These are phyloP conservation scores for Brassica juncea DNA, from an alignment of 345 rosid genomes.

Conservation along the genomic window DNA sequence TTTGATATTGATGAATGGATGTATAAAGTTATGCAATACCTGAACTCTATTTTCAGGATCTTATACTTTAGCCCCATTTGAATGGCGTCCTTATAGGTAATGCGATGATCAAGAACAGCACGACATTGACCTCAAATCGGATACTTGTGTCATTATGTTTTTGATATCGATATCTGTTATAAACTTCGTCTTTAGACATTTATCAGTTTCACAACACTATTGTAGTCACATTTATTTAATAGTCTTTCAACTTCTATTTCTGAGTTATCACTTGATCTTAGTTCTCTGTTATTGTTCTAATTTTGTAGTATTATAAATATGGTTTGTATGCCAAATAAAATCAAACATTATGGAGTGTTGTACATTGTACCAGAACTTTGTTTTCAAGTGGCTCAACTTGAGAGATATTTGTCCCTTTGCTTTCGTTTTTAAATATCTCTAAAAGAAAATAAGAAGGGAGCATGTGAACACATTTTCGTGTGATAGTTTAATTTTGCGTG, in stretches of 20 bases:
- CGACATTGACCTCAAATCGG: neutral
- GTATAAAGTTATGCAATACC: neutral
- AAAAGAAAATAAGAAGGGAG: constrained; percentile 3
- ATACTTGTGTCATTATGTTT: neutral
- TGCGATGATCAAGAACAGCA: neutral
- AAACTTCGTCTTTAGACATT: neutral
- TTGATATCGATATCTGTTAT: neutral
- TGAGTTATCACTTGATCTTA: neutral
- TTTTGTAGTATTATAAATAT: constrained; percentile 23
- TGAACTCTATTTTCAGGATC: constrained; percentile 1
- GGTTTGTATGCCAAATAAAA: constrained; percentile 37
- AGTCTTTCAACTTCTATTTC: constrained; percentile 14
- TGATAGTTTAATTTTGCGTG: neutral
- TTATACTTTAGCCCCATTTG: neutral
- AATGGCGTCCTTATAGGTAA: neutral
- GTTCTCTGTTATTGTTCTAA: neutral
- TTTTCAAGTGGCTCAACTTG: constrained; percentile 36
- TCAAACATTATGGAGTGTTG: constrained; percentile 39
- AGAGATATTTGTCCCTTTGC: constrained; percentile 16
- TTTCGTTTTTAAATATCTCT: neutral
- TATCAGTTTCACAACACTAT: neutral
- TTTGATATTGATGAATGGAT: constrained; percentile 19
- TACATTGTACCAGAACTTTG: constrained; percentile 34
- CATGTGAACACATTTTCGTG: constrained; percentile 9
- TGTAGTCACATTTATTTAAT: neutral